These are phyloP conservation scores for Suillus decipiens DNA, from an alignment of 768 basidiomycete genomes.

Conservation along the genomic window DNA sequence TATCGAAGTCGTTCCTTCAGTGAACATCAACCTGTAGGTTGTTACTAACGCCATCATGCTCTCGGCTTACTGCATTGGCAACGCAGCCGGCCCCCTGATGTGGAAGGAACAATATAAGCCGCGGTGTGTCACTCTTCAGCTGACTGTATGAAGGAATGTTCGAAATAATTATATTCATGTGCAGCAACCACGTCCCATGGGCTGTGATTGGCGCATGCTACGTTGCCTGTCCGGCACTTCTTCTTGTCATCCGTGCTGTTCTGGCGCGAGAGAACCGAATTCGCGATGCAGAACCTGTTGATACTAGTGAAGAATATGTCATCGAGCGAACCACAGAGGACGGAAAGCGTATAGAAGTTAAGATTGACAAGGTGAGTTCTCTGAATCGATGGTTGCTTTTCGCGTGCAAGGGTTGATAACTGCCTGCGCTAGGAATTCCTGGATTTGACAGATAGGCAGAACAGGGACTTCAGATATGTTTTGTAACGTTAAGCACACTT, in stretches of 20 bases:
- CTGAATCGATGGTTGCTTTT: background rate
- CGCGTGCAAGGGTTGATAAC: too few species aligned
- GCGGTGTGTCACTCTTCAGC: constrained; percentile 36
- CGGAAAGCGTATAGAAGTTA: constrained; percentile 52
- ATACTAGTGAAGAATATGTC: constrained; percentile 57
- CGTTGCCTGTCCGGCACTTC: constrained; percentile 45
- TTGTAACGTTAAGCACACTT: constrained; percentile 36
- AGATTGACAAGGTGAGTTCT: constrained; percentile 56
- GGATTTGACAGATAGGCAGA: constrained; percentile 73
- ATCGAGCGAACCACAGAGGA: constrained; percentile 47
- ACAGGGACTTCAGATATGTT: constrained; percentile 73
- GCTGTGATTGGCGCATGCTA: constrained; percentile 66
- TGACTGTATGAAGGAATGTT: background rate
- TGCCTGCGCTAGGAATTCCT: constrained; percentile 55
- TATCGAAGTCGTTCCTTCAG: background rate
- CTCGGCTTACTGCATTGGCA: constrained; percentile 59
- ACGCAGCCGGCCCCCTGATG: constrained; percentile 70
- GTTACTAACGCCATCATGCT: constrained; percentile 61
- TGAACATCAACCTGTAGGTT: constrained; percentile 8
- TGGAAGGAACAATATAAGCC: constrained; percentile 66
- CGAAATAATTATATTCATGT: background rate
- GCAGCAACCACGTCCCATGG: constrained; percentile 69
- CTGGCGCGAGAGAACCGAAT: constrained; percentile 54
- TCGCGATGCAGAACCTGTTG: constrained; percentile 53
- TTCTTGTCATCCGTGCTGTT: constrained; percentile 48